Evolutionary conservation across 129 eudicot genomes (phyloP).

Genomic region (Flaveria brownii): DNA sequence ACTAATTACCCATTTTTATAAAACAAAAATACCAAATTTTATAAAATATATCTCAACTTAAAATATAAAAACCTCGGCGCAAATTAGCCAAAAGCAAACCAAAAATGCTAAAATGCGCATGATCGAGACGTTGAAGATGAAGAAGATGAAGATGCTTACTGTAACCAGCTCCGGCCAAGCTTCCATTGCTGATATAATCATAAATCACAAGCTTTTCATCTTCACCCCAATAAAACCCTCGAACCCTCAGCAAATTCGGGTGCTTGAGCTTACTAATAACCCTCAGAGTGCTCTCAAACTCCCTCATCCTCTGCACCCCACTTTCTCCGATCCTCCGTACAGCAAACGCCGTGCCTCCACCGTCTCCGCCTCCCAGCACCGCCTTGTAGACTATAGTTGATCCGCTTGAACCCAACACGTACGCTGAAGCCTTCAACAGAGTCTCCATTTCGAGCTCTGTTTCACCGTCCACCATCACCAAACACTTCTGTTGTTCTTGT

Average conservation of each 20-base stretch:
- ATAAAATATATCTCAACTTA: too few relatives aligned
- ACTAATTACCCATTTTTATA: too few relatives aligned
- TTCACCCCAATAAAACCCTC: slow-evolving; percentile 92
- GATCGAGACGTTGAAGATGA: background rate
- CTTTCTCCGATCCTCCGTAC: slow-evolving; percentile 88
- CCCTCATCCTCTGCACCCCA: slow-evolving; percentile 55
- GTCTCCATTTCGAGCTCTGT: slow-evolving; percentile 78
- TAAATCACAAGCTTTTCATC: slow-evolving; percentile 90
- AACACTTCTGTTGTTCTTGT: slow-evolving; percentile 31
- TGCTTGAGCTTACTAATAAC: slow-evolving; percentile 63
- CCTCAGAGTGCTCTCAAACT: slow-evolving; percentile 65
- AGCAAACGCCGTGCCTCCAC: slow-evolving; percentile 53
- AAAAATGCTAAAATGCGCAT: slow-evolving; percentile 20
- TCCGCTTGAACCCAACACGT: slow-evolving; percentile 81
- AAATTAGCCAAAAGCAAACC: background rate
- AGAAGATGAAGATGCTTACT: slow-evolving; percentile 52
- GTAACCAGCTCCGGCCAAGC: slow-evolving; percentile 72
- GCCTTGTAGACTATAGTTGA: slow-evolving; percentile 89
- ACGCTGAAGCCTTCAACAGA: slow-evolving; percentile 84
- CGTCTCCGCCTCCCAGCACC: slow-evolving; percentile 58
- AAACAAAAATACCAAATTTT: too few relatives aligned
- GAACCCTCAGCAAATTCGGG: slow-evolving; percentile 61
- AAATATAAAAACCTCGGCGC: background rate
- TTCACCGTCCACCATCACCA: slow-evolving; percentile 92
- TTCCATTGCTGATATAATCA: slow-evolving; percentile 85